Evolutionary conservation across 192 early-diverging fungal genomes (phyloP).

Genomic region (Powellomyces hirtus): DNA sequence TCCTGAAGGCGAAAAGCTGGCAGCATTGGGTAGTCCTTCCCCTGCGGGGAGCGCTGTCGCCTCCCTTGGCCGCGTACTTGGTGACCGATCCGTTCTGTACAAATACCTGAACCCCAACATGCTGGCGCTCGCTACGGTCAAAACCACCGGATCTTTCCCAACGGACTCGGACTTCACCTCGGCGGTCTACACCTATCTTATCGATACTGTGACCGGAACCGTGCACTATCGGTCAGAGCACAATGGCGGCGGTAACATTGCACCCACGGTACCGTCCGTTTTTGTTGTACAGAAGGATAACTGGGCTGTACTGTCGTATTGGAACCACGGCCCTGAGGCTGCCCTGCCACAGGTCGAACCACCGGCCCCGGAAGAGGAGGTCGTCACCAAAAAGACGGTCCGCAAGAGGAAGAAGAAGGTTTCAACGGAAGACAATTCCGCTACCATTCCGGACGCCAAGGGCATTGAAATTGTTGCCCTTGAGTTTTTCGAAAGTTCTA

Average conservation of each 20-base stretch:
- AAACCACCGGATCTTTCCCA: constrained; percentile 5
- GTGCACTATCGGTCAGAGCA: constrained; percentile 74
- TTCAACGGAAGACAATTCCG: constrained; percentile 23
- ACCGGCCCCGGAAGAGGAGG: not conserved
- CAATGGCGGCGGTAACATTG: constrained; percentile 38
- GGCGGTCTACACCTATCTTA: constrained; percentile 68
- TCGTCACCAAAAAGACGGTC: constrained; percentile 2
- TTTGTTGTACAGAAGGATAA: constrained; percentile 81
- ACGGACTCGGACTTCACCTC: constrained; percentile 9
- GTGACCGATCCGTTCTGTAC: constrained; percentile 94
- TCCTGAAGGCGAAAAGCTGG: constrained; percentile 39
- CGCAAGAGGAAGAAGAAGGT: constrained; percentile 21
- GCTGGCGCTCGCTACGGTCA: constrained; percentile 68
- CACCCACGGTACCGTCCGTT: constrained; percentile 39
- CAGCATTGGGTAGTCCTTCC: constrained; percentile 26
- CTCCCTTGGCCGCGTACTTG: constrained; percentile 88
- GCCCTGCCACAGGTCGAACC: constrained; percentile 11
- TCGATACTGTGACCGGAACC: constrained; percentile 86
- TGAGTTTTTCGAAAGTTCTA: constrained; percentile 80
- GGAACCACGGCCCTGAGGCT: constrained; percentile 73
- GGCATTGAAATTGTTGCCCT: constrained; percentile 77
- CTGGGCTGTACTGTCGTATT: constrained; percentile 84
- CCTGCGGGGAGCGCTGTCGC: constrained; percentile 63
- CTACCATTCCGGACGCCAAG: constrained; percentile 46
- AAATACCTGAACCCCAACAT: constrained; percentile 98